phyloP scores from a whole-genome alignment of 2,329 filamentous ascomycete genomes.

The Ascocoryne sarcoides region DNA sequence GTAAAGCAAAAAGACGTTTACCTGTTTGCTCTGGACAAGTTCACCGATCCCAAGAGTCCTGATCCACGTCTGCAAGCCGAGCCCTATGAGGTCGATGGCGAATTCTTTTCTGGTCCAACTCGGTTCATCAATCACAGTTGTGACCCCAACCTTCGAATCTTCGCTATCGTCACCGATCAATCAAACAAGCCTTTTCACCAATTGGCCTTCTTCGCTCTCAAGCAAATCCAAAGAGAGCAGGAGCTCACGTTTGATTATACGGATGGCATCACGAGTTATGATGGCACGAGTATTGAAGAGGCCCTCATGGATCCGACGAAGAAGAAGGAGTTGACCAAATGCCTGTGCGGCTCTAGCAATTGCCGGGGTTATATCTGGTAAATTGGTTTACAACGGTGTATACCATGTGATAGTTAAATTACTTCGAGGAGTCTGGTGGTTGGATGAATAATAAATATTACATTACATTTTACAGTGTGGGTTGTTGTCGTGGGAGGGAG shows the following conservation, averaged over 20 bases:
- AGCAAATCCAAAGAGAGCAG: slow-evolving; percentile 53
- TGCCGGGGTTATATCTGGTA: slow-evolving; percentile 66
- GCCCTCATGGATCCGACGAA: slow-evolving; percentile 35
- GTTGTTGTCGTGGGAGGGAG: too few relatives aligned
- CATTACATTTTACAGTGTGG: too few relatives aligned
- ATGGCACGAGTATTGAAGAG: slow-evolving; percentile 20
- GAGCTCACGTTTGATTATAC: slow-evolving; percentile 78
- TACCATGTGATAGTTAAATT: too few relatives aligned
- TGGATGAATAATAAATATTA: too few relatives aligned
- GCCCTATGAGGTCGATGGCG: slow-evolving; percentile 57
- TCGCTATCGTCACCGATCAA: slow-evolving; percentile 70
- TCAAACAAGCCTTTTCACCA: slow-evolving; percentile 68
- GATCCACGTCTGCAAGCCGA: slow-evolving; percentile 47
- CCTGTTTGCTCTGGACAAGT: slow-evolving; percentile 76
- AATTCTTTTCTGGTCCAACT: slow-evolving; percentile 69
- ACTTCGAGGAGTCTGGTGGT: too few relatives aligned
- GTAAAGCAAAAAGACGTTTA: slow-evolving; percentile 65
- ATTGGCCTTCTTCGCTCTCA: slow-evolving; percentile 64
- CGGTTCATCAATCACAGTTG: slow-evolving; percentile 81
- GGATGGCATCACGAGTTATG: slow-evolving; percentile 45
- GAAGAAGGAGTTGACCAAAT: slow-evolving; percentile 30
- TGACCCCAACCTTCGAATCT: slow-evolving; percentile 70
- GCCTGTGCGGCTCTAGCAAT: slow-evolving; percentile 54
- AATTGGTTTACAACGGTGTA: not conserved
- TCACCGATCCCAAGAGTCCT: slow-evolving; percentile 47